These are phyloP conservation scores for Geranium incanum DNA, from an alignment of 441 rosid genomes.

Conservation along the genomic window DNA sequence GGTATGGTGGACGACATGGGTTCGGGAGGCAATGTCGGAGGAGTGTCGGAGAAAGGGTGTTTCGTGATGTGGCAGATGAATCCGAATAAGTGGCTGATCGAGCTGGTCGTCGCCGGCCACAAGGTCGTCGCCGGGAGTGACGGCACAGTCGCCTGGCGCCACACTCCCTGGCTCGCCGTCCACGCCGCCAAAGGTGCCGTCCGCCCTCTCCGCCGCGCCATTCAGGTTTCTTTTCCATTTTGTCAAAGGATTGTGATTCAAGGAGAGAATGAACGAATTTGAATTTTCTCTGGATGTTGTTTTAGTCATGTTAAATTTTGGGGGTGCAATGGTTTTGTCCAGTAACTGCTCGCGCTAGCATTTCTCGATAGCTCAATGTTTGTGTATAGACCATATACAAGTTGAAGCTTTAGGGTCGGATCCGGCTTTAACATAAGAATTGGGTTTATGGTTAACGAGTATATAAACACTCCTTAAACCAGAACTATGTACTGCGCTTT, in stretches of 20 bases:
- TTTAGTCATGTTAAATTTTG: too few relatives aligned
- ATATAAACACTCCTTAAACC: too few relatives aligned
- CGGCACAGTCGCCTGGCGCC: constrained; percentile 82
- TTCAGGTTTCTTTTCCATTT: constrained; percentile 39
- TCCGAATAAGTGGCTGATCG: constrained; percentile 83
- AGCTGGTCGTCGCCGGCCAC: constrained; percentile 67
- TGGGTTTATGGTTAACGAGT: too few relatives aligned
- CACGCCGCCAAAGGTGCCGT: constrained; percentile 83
- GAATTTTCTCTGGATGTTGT: too few relatives aligned
- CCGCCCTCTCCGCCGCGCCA: constrained; percentile 77
- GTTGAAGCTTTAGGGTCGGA: too few relatives aligned
- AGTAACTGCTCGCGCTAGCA: too few relatives aligned
- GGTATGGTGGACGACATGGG: constrained; percentile 44
- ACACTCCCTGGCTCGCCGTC: constrained; percentile 81
- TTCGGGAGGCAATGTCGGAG: constrained; percentile 23
- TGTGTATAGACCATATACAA: too few relatives aligned
- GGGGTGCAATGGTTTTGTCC: too few relatives aligned
- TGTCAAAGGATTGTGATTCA: not conserved
- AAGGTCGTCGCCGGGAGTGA: constrained; percentile 85
- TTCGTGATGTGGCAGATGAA: constrained; percentile 97
- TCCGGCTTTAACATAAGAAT: too few relatives aligned
- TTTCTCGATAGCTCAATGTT: too few relatives aligned
- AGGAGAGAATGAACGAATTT: too few relatives aligned
- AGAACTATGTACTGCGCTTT: too few relatives aligned
- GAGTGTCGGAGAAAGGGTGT: constrained; percentile 62